These are phyloP conservation scores for Apophysomyces ossiformis DNA, from an alignment of 371 early-diverging fungal species.

Conservation along the genomic window DNA sequence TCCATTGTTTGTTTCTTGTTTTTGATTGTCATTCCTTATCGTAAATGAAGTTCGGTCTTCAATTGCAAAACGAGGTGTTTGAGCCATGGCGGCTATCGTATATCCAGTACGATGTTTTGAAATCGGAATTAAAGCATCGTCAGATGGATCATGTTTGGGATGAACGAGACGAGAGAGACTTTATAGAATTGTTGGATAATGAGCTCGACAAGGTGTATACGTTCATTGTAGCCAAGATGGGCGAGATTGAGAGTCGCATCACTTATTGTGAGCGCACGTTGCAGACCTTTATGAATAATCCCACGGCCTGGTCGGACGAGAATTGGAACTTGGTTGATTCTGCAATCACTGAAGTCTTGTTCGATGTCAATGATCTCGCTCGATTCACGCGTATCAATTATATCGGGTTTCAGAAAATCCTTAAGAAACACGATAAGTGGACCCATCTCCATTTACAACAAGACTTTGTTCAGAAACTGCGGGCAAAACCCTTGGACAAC, in stretches of 20 bases:
- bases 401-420: conserved; percentile 85
- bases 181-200: conserved; percentile 67
- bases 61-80: conserved; percentile 38
- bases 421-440: conserved; percentile 88
- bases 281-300: conserved; percentile 21
- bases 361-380: conserved; percentile 81
- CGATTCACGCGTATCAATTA: conserved; percentile 90
- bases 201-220: conserved; percentile 89
- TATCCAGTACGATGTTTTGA: conserved; percentile 41
- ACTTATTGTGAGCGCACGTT: conserved; percentile 73
- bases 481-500: conserved; percentile 23
- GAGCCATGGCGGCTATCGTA: conserved; percentile 51
- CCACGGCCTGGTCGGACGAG: conserved; percentile 6
- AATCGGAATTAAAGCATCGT: conserved; percentile 39
- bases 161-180: conserved; percentile 73
- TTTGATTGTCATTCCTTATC: background rate
- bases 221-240: conserved; percentile 78
- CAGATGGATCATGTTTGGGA: conserved; percentile 53
- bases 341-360: conserved; percentile 32
- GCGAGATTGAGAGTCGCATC: conserved; percentile 73
- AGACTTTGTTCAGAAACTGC: conserved; percentile 76
- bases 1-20: conserved; percentile 2
- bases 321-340: conserved; percentile 28
- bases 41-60: conserved; percentile 8
- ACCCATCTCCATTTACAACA: conserved; percentile 67